Evolutionary conservation across 768 basidiomycete species (phyloP).

Genomic region (Gloeostereum incarnatum): DNA sequence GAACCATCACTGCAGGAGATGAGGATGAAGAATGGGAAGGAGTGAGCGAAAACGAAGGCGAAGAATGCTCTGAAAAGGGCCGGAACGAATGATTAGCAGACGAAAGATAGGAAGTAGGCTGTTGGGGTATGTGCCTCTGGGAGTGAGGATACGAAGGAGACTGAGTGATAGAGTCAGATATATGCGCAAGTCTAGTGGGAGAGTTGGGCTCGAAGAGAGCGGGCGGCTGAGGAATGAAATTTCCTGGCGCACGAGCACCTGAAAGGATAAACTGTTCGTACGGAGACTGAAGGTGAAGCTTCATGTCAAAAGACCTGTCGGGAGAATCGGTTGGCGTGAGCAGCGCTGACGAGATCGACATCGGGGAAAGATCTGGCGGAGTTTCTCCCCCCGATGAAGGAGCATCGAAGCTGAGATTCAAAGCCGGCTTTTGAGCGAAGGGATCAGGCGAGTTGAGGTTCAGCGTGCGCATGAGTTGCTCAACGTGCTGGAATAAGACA

Average conservation of each 20-base stretch:
- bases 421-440: conserved; percentile 31
- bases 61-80: no score
- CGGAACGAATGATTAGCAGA: no score
- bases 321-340: conserved; percentile 74
- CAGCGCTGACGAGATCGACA: conserved; percentile 61
- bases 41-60: no score
- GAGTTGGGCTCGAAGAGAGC: no score
- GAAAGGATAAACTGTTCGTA: conserved; percentile 38
- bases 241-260: conserved; percentile 17
- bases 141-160: conserved; percentile 24
- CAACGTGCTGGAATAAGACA: conserved; percentile 47
- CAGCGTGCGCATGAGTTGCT: conserved; percentile 70
- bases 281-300: conserved; percentile 28
- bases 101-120: no score
- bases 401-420: conserved; percentile 32
- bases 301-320: conserved; percentile 49
- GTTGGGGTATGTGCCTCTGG: no score
- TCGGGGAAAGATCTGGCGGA: conserved; percentile 67
- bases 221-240: conserved; percentile 30
- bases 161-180: conserved; percentile 22
- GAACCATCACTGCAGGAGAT: no score
- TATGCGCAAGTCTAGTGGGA: no score
- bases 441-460: conserved; percentile 73
- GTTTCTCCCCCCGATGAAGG: conserved; percentile 23
- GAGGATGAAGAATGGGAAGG: no score